Percentiles rank a stretch among this genome's conserved stretches.
These are phyloP conservation scores for Lentinula raphanica DNA, from an alignment of 768 basidiomycete genomes.

Conservation along the genomic window DNA sequence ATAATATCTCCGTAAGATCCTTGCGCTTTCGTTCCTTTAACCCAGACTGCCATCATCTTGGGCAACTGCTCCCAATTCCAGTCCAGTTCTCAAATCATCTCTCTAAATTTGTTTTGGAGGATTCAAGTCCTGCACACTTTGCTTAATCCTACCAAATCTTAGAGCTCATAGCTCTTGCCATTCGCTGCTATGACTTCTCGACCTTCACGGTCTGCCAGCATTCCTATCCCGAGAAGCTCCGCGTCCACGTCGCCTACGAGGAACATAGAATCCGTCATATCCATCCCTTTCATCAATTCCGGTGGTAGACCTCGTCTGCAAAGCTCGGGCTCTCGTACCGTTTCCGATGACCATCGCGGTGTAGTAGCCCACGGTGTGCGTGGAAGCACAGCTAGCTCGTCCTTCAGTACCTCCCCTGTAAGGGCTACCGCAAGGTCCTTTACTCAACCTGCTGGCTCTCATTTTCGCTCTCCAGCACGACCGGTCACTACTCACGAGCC, in stretches of 20 bases:
- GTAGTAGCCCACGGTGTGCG: conserved; percentile 26
- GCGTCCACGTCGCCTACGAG: conserved; percentile 43
- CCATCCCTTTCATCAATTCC: conserved; percentile 47
- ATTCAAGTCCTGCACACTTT: neutral
- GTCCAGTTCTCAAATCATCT: neutral
- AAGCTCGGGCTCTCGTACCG: conserved; percentile 24
- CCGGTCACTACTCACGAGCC: conserved; percentile 28
- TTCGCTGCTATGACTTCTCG: conserved; percentile 16
- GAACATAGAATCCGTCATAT: conserved; percentile 51
- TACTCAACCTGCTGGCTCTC: conserved; percentile 27
- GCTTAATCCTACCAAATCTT: conserved; percentile 38
- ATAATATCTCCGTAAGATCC: neutral
- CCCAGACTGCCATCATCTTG: conserved; percentile 2
- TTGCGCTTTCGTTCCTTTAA: neutral
- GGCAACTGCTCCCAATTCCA: neutral
- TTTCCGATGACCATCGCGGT: conserved; percentile 32
- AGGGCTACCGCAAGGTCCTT: conserved; percentile 42
- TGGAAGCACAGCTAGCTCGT: conserved; percentile 15
- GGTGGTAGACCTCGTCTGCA: conserved; percentile 36
- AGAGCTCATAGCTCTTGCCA: neutral
- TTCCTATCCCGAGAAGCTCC: conserved; percentile 50
- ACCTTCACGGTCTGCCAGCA: conserved; percentile 59
- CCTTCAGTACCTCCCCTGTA: conserved; percentile 27
- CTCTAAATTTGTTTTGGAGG: neutral
- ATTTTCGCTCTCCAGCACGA: conserved; percentile 27